Evolutionary conservation across 2,329 filamentous ascomycete genomes (phyloP), one percentile per base, ranked within the genome.

Genomic region (Fusarium sp.): DNA sequence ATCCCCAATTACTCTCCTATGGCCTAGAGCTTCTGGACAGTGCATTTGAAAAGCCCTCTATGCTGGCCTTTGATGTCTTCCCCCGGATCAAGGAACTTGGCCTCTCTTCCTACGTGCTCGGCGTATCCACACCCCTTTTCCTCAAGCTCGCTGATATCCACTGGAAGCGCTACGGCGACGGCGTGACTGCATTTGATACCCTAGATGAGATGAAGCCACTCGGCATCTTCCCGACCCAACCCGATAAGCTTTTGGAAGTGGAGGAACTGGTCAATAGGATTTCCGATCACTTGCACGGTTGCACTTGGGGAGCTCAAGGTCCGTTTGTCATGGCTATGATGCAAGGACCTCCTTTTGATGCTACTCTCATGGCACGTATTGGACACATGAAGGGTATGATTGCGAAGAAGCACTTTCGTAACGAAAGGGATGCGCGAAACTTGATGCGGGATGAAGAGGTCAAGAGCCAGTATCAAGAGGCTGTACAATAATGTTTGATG

Each of bases 81-180:
- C 91, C 92, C 0, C 86, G 87, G 10, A 82, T 94, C 72, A 92
- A 92, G 75, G 83, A 85, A 46, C 83, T 93, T 1, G 92, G 92
- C 3, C 84, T 91, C 3, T 86, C 88, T 2, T 91, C 91, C 0
- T 93, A 91, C 74, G 89, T 93, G 9, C 85, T 95, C 1, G 92
- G 91, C 49, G 90, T 88, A 8, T 90, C 89, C 20, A 91, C 91
- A 0, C 82, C 86, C 0, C 87, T 94, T 44, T 94, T 92, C 82
- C 90, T 91, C 75, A 84, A 88, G 51, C 84, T 94, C 34, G 83
- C 93, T 25, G 79, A 83, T 16, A 84, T 90, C 24, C 82, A 88
- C 58, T 93, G 90, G 88, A 78, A 81, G 34, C 86, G 87, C 13
- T 87, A 88, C 67, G 84, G 87, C 24, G 88, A 93, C 73, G 82